Evolutionary conservation across 352 stramenopile species (phyloP).

Genomic region (Pythium rishiriense): DNA sequence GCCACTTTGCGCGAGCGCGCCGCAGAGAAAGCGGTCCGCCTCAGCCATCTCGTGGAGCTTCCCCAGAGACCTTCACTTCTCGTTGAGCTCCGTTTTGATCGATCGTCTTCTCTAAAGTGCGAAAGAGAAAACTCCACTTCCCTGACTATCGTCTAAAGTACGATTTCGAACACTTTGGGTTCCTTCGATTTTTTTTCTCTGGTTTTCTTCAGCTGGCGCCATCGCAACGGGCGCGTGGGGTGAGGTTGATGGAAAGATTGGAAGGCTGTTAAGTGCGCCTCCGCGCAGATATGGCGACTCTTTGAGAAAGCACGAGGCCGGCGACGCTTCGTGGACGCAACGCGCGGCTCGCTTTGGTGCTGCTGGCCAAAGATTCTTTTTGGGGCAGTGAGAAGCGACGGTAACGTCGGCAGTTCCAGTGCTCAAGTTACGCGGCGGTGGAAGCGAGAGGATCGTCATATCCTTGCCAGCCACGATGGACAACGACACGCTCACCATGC

Average conservation of each 20-base stretch:
- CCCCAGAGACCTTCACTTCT: neutral
- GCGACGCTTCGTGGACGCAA: slow-evolving; percentile 10
- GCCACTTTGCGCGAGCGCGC: slow-evolving; percentile 25
- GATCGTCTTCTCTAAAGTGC: neutral
- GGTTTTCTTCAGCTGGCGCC: neutral
- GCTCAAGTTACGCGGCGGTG: slow-evolving; percentile 22
- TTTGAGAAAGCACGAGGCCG: neutral
- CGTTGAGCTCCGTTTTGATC: neutral
- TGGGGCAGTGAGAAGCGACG: neutral
- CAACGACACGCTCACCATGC: slow-evolving; percentile 2
- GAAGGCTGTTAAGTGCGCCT: neutral
- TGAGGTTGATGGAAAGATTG: neutral
- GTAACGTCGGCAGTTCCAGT: slow-evolving; percentile 34
- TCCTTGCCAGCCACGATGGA: neutral
- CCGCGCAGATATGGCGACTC: neutral
- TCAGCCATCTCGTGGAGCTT: slow-evolving; percentile 19
- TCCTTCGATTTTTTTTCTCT: slow-evolving; percentile 14
- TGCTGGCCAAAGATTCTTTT: slow-evolving; percentile 2
- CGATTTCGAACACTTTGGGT: slow-evolving; percentile 1
- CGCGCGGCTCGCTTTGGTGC: neutral
- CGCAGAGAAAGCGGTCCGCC: slow-evolving; percentile 30
- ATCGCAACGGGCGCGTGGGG: neutral
- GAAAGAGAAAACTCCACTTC: neutral
- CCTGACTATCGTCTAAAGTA: slow-evolving; percentile 13
- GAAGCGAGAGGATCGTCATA: slow-evolving; percentile 16